These are phyloP conservation scores for Aspergillus avenaceus DNA, from an alignment of 495 filamentous ascomycete genomes.

Conservation along the genomic window DNA sequence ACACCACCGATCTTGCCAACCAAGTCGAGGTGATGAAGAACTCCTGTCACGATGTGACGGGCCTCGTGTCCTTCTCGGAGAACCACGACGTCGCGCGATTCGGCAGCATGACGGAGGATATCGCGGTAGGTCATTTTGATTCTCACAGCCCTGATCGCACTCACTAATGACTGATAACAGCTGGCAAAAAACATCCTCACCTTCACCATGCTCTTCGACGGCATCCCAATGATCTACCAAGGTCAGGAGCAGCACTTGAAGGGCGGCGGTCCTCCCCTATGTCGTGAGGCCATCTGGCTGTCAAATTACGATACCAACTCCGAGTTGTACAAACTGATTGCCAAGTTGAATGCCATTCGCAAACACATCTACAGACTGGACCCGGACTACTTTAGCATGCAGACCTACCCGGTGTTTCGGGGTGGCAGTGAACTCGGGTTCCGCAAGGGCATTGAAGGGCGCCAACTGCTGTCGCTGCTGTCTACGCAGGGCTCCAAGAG, in stretches of 20 bases:
- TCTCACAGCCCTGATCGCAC: neutral
- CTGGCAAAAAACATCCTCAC: conserved; percentile 61
- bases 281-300: conserved; percentile 66
- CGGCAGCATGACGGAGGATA: conserved; percentile 38
- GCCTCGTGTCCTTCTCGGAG: conserved; percentile 68
- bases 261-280: conserved; percentile 52
- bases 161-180: conserved; percentile 13
- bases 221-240: conserved; percentile 54
- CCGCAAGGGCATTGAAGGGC: conserved; percentile 50
- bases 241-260: conserved; percentile 66
- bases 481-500: conserved; percentile 50
- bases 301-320: conserved; percentile 51
- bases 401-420: conserved; percentile 44
- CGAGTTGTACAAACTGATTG: conserved; percentile 54
- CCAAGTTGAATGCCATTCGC: conserved; percentile 54
- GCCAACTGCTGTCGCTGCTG: conserved; percentile 50
- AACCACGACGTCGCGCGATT: conserved; percentile 73
- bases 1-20: conserved; percentile 48
- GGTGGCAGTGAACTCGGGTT: conserved; percentile 51
- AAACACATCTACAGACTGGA: conserved; percentile 50
- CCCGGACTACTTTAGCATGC: conserved; percentile 42
- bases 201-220: conserved; percentile 62
- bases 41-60: conserved; percentile 52
- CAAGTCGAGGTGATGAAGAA: conserved; percentile 46
- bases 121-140: conserved; percentile 29